Evolutionary conservation across 352 stramenopile species (phyloP).

Genomic region (Phytophthora sp.): DNA sequence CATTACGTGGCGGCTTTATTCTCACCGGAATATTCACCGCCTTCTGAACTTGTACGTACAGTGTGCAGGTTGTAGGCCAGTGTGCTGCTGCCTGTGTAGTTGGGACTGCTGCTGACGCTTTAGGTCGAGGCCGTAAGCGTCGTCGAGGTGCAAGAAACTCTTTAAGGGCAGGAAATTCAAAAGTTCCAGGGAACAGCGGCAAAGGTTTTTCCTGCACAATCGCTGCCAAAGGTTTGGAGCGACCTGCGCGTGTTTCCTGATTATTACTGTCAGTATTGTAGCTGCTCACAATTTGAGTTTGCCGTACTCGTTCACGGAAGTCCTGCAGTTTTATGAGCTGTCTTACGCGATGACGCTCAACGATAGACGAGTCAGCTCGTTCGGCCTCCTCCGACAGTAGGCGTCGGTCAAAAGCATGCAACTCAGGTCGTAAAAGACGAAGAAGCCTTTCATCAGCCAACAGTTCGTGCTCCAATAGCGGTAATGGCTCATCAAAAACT

Average conservation of each 20-base stretch:
- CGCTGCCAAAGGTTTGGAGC: slow-evolving; percentile 41
- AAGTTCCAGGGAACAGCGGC: slow-evolving; percentile 69
- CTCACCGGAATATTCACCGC: slow-evolving; percentile 78
- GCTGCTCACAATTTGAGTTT: slow-evolving; percentile 30
- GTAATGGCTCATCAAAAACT: slow-evolving; percentile 76
- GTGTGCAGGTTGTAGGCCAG: slow-evolving; percentile 65
- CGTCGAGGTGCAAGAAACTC: slow-evolving; percentile 60
- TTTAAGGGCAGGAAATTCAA: slow-evolving; percentile 69
- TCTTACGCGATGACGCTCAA: slow-evolving; percentile 54
- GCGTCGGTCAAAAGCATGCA: slow-evolving; percentile 59
- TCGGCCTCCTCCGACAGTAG: slow-evolving; percentile 53
- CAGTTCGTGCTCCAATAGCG: slow-evolving; percentile 67
- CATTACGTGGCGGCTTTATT: slow-evolving; percentile 23
- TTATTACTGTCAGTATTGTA: slow-evolving; percentile 28
- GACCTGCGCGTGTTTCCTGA: slow-evolving; percentile 25
- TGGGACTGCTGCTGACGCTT: slow-evolving; percentile 16
- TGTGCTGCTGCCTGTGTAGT: slow-evolving; percentile 28
- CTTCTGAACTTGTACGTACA: slow-evolving; percentile 88
- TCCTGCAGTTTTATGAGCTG: slow-evolving; percentile 65
- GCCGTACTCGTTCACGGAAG: slow-evolving; percentile 62
- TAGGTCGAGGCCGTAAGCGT: slow-evolving; percentile 54
- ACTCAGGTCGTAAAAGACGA: slow-evolving; percentile 64
- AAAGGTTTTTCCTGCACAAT: slow-evolving; percentile 89
- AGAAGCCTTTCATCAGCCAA: slow-evolving; percentile 61
- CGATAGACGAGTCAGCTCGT: slow-evolving; percentile 35